Evolutionary conservation across 352 stramenopile genomes (phyloP).

Genomic region (Phytophthora hibernalis): DNA sequence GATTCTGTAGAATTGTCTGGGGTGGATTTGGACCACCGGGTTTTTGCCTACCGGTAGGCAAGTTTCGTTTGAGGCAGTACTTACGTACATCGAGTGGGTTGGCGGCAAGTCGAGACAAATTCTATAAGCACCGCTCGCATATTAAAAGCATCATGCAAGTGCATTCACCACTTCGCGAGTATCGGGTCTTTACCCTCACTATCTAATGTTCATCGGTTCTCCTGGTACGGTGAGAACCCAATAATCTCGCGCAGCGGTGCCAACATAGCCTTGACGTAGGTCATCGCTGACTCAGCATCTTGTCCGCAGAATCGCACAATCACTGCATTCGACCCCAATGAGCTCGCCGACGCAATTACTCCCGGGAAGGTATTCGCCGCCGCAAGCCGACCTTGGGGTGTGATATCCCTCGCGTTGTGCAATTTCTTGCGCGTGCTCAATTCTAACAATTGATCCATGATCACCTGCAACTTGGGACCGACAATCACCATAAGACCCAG

Average conservation of each 20-base stretch:
- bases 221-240: conserved; percentile 73
- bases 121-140: no score
- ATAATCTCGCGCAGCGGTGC: conserved; percentile 60
- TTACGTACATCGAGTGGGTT: no score
- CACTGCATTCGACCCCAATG: conserved; percentile 60
- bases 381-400: conserved; percentile 68
- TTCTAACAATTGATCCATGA: conserved; percentile 64
- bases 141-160: no score
- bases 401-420: conserved; percentile 74
- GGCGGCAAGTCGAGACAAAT: no score
- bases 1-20: no score
- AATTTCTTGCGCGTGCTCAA: conserved; percentile 79
- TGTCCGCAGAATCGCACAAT: conserved; percentile 78
- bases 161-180: no score
- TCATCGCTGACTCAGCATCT: conserved; percentile 67
- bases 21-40: no score
- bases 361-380: conserved; percentile 51
- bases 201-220: conserved; percentile 61
- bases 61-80: no score
- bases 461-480: conserved; percentile 57
- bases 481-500: conserved; percentile 75
- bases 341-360: conserved; percentile 80
- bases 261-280: conserved; percentile 69
- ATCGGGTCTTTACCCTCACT: not conserved
- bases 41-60: no score